Evolutionary conservation across 169 alveolate species (phyloP).

Genomic region (Cryptosporidium muris): DNA sequence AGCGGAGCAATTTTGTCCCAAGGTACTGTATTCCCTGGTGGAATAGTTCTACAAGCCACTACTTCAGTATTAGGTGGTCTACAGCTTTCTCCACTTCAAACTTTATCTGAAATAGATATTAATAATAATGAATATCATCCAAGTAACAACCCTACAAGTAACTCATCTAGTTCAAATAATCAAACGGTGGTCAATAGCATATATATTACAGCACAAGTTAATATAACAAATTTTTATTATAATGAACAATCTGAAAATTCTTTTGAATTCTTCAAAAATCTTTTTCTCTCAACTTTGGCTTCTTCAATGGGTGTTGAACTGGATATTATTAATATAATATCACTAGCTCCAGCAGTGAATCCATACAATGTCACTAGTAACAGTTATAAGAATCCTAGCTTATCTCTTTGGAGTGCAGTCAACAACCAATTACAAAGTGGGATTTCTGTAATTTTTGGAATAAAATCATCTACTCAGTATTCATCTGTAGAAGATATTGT

Average conservation of each 20-base stretch:
- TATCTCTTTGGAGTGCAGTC: background rate
- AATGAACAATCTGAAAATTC: slow-evolving; percentile 66
- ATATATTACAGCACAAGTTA: slow-evolving; percentile 64
- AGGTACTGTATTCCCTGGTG: slow-evolving; percentile 67
- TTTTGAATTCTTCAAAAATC: slow-evolving; percentile 51
- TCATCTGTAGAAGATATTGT: slow-evolving; percentile 58
- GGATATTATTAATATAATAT: background rate
- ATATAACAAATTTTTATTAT: slow-evolving; percentile 56
- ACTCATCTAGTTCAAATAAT: background rate
- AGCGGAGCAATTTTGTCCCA: slow-evolving; percentile 57
- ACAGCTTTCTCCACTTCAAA: slow-evolving; percentile 43
- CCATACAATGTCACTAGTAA: slow-evolving; percentile 41
- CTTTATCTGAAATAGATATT: slow-evolving; percentile 57
- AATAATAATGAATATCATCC: slow-evolving; percentile 54
- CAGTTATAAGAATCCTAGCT: background rate
- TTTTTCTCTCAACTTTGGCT: slow-evolving; percentile 58
- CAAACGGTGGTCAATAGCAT: background rate
- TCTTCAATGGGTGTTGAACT: slow-evolving; percentile 55
- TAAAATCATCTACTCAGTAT: slow-evolving; percentile 16
- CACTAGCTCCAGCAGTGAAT: slow-evolving; percentile 52
- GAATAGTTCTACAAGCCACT: slow-evolving; percentile 52
- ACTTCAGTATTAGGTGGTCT: slow-evolving; percentile 38
- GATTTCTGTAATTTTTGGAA: slow-evolving; percentile 62
- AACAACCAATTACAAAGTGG: slow-evolving; percentile 17
- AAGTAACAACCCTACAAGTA: slow-evolving; percentile 33